Evolutionary conservation across 2,329 filamentous ascomycete species (phyloP).

Genomic region (Leptodontidium sp.): DNA sequence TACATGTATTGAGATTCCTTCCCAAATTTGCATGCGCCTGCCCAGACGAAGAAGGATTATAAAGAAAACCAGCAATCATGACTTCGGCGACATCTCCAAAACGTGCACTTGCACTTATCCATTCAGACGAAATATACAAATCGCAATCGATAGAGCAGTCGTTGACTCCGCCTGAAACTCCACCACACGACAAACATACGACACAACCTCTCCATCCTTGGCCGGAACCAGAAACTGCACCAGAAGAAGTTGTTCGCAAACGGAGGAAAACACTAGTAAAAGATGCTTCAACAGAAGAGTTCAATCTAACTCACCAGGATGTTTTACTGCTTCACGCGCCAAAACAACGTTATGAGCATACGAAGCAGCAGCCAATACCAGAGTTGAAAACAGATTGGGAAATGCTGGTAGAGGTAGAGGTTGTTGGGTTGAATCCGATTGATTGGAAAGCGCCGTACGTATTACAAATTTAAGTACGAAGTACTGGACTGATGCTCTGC

Average conservation of each 20-base stretch:
- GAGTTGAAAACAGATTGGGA: constrained; percentile 61
- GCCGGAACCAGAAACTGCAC: constrained; percentile 39
- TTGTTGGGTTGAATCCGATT: constrained; percentile 75
- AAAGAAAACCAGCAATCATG: not conserved
- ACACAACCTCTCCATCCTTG: constrained; percentile 35
- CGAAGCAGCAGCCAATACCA: constrained; percentile 56
- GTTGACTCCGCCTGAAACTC: constrained; percentile 38
- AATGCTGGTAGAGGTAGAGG: constrained; percentile 67
- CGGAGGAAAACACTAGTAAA: constrained; percentile 16
- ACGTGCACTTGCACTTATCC: not conserved
- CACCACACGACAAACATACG: constrained; percentile 24
- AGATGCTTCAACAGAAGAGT: constrained; percentile 9
- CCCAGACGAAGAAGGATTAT: not conserved
- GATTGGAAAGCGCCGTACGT: constrained; percentile 81
- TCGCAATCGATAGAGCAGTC: constrained; percentile 36
- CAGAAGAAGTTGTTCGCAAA: constrained; percentile 30
- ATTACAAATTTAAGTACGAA: constrained; percentile 72
- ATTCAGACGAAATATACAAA: constrained; percentile 26
- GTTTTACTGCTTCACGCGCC: constrained; percentile 59
- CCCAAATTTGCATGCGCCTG: not conserved
- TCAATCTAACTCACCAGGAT: constrained; percentile 49
- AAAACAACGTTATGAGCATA: constrained; percentile 58
- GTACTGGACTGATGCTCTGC: constrained; percentile 64
- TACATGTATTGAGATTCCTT: not conserved
- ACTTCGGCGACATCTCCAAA: constrained; percentile 9